A percentile compares a stretch with the other conserved stretches of the same genome.
These are phyloP conservation scores for Boletus rufocinnamomeus DNA, from an alignment of 768 basidiomycete species.

Conservation along the genomic window DNA sequence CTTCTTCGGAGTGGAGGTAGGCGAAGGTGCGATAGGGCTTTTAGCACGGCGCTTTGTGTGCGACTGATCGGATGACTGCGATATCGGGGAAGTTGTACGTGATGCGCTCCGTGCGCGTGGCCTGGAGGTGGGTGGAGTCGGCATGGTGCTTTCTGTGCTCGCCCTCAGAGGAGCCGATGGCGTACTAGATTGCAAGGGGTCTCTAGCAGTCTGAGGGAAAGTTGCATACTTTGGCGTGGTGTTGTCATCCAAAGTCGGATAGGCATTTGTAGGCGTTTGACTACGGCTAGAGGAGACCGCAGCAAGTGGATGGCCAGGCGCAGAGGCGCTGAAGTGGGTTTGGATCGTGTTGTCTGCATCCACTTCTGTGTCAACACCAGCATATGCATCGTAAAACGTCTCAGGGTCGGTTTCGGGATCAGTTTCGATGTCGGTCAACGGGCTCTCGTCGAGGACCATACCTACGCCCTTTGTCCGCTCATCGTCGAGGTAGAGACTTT, in stretches of 20 bases:
- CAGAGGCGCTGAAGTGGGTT: constrained; percentile 21
- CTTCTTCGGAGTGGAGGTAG: constrained; percentile 43
- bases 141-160: constrained; percentile 44
- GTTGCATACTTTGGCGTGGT: constrained; percentile 46
- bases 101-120: constrained; percentile 23
- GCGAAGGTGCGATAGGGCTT: constrained; percentile 46
- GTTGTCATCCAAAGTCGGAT: constrained; percentile 37
- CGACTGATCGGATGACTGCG: constrained; percentile 32
- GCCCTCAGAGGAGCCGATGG: constrained; percentile 41
- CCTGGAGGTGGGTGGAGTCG: constrained; percentile 37
- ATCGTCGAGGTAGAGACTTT: constrained; percentile 71
- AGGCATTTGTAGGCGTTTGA: constrained; percentile 44
- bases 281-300: constrained; percentile 37
- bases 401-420: constrained; percentile 44
- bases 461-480: constrained; percentile 46
- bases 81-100: constrained; percentile 34
- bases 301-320: constrained; percentile 21
- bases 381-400: constrained; percentile 44
- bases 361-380: constrained; percentile 17
- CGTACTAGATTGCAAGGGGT: constrained; percentile 46
- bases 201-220: constrained; percentile 43
- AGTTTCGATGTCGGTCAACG: constrained; percentile 72
- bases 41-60: constrained; percentile 48
- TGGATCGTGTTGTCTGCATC: constrained; percentile 24
- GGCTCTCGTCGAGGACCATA: constrained; percentile 73